Percentiles rank a stretch among this genome's conserved stretches.
Conservation (phyloP, 495 filamentous ascomycete species). For the Penicillium goetzii region DNA sequence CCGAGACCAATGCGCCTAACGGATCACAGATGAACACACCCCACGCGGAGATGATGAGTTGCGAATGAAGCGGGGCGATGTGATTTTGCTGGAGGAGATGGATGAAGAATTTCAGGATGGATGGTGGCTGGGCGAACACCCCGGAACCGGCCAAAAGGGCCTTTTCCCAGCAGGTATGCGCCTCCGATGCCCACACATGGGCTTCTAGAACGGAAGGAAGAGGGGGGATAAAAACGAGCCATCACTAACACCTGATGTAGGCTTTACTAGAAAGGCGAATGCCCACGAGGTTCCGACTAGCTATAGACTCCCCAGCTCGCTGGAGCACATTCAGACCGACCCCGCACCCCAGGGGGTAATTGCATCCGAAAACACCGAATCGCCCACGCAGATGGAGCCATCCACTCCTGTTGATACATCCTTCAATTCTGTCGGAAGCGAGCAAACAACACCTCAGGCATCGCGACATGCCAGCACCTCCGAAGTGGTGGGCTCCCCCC, state of each 20-base stretch:
- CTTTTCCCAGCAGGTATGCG: conserved; percentile 86
- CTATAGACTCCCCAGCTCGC: conserved; percentile 8
- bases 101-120: conserved; percentile 98
- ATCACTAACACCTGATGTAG: conserved; percentile 15
- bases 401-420: conserved; percentile 24
- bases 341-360: conserved; percentile 13
- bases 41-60: conserved; percentile 91
- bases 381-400: conserved; percentile 31
- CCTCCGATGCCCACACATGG: conserved; percentile 8
- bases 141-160: conserved; percentile 72
- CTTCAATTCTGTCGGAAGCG: conserved; percentile 35
- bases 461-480: conserved; percentile 50
- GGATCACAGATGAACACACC: conserved; percentile 70
- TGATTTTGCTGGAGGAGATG: conserved; percentile 88
- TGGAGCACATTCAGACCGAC: conserved; percentile 16
- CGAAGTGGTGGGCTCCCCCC: conserved; percentile 35
- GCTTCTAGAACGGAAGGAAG: neutral
- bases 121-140: conserved; percentile 90
- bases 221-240: neutral
- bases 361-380: conserved; percentile 27
- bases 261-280: conserved; percentile 30
- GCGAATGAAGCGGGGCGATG: conserved; percentile 81
- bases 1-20: conserved; percentile 23
- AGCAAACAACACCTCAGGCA: conserved; percentile 52
- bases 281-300: conserved; percentile 15